Percentiles rank a stretch among this genome's conserved stretches.
phyloP scores from a whole-genome alignment of 2,329 filamentous ascomycete species.

The Bipolaris bicolor region DNA sequence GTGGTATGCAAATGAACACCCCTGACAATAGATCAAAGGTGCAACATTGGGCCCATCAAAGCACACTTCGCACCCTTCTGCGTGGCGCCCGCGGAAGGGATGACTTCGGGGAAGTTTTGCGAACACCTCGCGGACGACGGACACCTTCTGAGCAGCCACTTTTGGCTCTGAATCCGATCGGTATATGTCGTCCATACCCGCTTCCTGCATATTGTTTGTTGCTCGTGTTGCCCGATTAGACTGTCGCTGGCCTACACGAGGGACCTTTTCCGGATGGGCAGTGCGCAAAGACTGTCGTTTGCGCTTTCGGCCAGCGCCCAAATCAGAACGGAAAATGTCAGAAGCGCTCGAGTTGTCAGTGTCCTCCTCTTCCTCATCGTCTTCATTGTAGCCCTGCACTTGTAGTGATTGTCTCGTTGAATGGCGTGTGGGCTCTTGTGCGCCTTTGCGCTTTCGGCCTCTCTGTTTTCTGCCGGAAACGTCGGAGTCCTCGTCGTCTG shows the following conservation, averaged over 20 bases:
- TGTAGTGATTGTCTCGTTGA: constrained; percentile 31
- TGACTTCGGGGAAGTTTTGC: constrained; percentile 65
- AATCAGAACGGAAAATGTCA: constrained; percentile 51
- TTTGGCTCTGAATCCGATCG: constrained; percentile 52
- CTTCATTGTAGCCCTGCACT: constrained; percentile 24
- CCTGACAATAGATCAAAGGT: constrained; percentile 83
- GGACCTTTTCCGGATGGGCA: constrained; percentile 25
- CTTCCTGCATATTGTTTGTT: constrained; percentile 59
- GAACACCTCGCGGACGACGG: constrained; percentile 74
- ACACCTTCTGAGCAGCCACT: constrained; percentile 58
- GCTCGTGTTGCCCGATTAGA: constrained; percentile 56
- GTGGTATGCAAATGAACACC: constrained; percentile 84
- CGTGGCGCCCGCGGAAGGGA: constrained; percentile 74
- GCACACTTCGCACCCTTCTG: constrained; percentile 75
- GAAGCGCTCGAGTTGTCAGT: constrained; percentile 38
- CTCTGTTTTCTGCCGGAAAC: constrained; percentile 18
- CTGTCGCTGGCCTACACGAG: constrained; percentile 46
- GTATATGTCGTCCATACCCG: constrained; percentile 64
- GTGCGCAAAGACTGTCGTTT: constrained; percentile 34
- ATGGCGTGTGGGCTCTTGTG: constrained; percentile 35
- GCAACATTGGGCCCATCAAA: constrained; percentile 66
- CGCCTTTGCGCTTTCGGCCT: constrained; percentile 25
- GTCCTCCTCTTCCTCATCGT: constrained; percentile 43
- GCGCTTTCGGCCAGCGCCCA: constrained; percentile 48
- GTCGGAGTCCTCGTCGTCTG: constrained; percentile 33